Evolutionary conservation across 148 eudicot species (phyloP).

Genomic region (Rhododendron kiyosumense): DNA sequence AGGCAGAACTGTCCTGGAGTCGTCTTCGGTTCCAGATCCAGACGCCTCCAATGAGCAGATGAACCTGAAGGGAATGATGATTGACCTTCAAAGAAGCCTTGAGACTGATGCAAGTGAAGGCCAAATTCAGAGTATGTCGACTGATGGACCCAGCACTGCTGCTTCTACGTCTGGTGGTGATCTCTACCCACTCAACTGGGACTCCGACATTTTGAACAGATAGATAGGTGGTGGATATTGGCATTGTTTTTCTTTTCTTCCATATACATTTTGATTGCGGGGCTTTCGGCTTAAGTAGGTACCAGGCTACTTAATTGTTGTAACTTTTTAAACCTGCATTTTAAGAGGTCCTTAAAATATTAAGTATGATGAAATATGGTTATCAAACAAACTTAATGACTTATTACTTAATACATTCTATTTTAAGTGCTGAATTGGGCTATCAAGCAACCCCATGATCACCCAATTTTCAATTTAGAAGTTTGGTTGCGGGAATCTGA

Average conservation of each 20-base stretch:
- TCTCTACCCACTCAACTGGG: slow-evolving; percentile 13
- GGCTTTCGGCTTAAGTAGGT: too few relatives aligned
- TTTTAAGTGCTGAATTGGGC: too few relatives aligned
- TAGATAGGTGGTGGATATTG: background rate
- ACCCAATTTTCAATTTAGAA: too few relatives aligned
- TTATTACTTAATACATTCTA: too few relatives aligned
- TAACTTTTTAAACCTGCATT: too few relatives aligned
- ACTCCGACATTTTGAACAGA: slow-evolving; percentile 1
- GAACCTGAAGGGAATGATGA: background rate
- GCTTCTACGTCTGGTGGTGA: slow-evolving; percentile 6
- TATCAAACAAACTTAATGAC: too few relatives aligned
- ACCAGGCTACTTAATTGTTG: too few relatives aligned
- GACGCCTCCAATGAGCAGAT: background rate
- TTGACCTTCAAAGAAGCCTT: background rate
- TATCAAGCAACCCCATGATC: too few relatives aligned
- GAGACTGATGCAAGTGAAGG: background rate
- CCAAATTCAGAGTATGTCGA: slow-evolving; percentile 11
- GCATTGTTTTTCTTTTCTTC: background rate
- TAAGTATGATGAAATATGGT: too few relatives aligned
- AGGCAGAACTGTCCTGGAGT: background rate
- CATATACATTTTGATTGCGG: too few relatives aligned
- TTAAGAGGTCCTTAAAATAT: too few relatives aligned
- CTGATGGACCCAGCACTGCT: background rate
- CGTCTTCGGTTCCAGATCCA: background rate
- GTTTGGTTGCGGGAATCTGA: too few relatives aligned